Base-by-base conservation (phyloP, 2,329 filamentous ascomycete genomes). In the Neofusicoccum sp. region DNA sequence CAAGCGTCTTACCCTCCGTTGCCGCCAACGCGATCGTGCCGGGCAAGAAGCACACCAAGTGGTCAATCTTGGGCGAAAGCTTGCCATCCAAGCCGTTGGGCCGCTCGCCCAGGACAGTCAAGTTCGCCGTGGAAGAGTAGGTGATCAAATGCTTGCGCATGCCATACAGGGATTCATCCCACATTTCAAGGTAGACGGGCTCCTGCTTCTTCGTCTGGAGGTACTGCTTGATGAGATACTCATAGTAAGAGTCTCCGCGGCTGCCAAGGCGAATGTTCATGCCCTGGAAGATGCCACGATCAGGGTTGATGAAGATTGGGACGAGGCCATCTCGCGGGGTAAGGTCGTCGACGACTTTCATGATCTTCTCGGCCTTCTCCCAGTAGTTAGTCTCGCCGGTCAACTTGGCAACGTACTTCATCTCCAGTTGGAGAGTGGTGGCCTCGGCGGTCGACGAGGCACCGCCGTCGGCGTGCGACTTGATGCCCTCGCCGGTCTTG, bases 181-280 rank as follows among this genome's bases (percentile, higher is more conserved):
- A 99, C 88, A 99, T 91, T 12, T 95, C 91, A 67, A 89, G 83
- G 77, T 99, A 99, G 14, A 98, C 79, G 0, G 87, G 83, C 75
- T 99, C 94, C 71, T 93, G 84, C 74, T 90, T 87, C 63, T 91
- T 91, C 11, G 95, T 99, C 77, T 99, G 95, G 22, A 97, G 83
- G 74, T 96, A 98, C 76, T 99, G 95, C 80, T 99, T 99, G 81
- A 98, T 96, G 56, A 99, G 86, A 76, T 99, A 99, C 79, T 99
- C 92, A 78, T 99, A 99, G 79, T 98, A 99, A 52, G 93, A 97
- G 80, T 99, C 95, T 49, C 95, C 95, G 65, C 95, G 87, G 74
- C 92, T 97, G 43, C 95, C 95, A 28, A 98, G 84, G 16, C 95
- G 90, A 71, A 99, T 94, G 72, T 97, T 96, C 22, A 87, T 79